Evolutionary conservation across 345 rosid genomes (phyloP), one percentile per base, ranked within the genome.

Genomic region (Cardiospermum halicacabum): DNA sequence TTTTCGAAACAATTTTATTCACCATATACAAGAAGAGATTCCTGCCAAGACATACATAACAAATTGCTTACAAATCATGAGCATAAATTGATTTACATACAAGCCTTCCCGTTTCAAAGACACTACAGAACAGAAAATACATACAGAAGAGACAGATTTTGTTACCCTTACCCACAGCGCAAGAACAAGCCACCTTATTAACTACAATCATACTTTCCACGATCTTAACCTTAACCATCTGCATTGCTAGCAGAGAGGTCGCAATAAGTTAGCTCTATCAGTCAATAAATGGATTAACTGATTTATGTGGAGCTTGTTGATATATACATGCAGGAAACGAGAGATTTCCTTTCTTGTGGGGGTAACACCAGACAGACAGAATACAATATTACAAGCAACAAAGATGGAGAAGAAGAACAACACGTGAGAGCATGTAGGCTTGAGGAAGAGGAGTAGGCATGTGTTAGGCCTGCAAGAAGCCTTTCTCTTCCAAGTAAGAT

Each of bases 401-500:
- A n/a, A 32, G n/a, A n/a, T n/a, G n/a, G n/a, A n/a, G n/a, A n/a
- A n/a, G n/a, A n/a, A n/a, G n/a, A n/a, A n/a, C n/a, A n/a, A n/a
- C n/a, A 2, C 5, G 0, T 16, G 19, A 36, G 10, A 34, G 10
- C 4, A 26, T 54, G 53, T 40, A 48, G 69, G 53, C 67, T 21
- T 48, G 24, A 40, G 11, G 26, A 15, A 25, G 58, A 64, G 31
- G 36, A 22, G 39, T 36, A 39, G 4, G 28, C 60, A 48, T 32
- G 62, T n/a, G n/a, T 70, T 74, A 84, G 25, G 82, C 80, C 60
- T 62, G 69, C 65, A 87, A 81, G 77, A 75, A 87, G 10, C 94
- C 92, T 66, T 87, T 81, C 56, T 76, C 74, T 53, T 85, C 85
- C 80, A 92, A 72, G 77, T 84, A 89, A 18, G 83, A 72, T 26